A percentile compares a stretch with the other conserved stretches of the same genome.
Evolutionary conservation across 192 early-diverging fungal genomes (phyloP).

Genomic region (Coemansia furcata): DNA sequence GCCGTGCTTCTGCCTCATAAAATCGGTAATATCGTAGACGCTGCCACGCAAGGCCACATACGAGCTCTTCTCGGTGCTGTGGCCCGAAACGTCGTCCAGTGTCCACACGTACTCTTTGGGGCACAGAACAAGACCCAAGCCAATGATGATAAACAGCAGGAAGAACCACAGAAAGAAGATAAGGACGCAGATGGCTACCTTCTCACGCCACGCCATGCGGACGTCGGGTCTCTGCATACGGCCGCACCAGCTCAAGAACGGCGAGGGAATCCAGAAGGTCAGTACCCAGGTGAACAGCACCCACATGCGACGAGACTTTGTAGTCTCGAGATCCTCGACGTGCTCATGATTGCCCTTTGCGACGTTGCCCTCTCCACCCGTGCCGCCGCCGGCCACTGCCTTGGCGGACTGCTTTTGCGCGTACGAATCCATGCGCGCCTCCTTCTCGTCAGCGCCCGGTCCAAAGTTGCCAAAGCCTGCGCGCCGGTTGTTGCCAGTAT

Average conservation of each 20-base stretch:
- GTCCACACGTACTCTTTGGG: conserved; percentile 70
- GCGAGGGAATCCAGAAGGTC: conserved; percentile 42
- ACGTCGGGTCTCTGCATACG: conserved; percentile 89
- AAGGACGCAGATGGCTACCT: conserved; percentile 79
- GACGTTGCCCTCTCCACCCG: conserved; percentile 45
- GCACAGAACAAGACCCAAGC: conserved; percentile 69
- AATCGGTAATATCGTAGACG: conserved; percentile 69
- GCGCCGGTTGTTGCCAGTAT: not conserved
- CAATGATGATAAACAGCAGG: conserved; percentile 87
- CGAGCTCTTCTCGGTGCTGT: conserved; percentile 51
- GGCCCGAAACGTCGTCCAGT: conserved; percentile 59
- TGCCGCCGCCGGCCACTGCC: conserved; percentile 19
- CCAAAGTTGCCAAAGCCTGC: conserved; percentile 1
- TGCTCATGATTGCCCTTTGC: conserved; percentile 40
- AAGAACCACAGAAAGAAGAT: conserved; percentile 78
- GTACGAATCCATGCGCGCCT: conserved; percentile 23
- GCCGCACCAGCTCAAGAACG: conserved; percentile 21
- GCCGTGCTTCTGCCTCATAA: conserved; percentile 54
- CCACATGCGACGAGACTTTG: conserved; percentile 27
- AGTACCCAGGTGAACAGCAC: conserved; percentile 27
- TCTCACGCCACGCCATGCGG: conserved; percentile 96
- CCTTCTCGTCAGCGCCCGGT: conserved; percentile 7
- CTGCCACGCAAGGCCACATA: conserved; percentile 69
- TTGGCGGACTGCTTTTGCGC: conserved; percentile 14
- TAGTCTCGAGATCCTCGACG: conserved; percentile 40